These are phyloP conservation scores for Aureobasidium sp. DNA, from an alignment of 2,329 filamentous ascomycete genomes.

Conservation along the genomic window DNA sequence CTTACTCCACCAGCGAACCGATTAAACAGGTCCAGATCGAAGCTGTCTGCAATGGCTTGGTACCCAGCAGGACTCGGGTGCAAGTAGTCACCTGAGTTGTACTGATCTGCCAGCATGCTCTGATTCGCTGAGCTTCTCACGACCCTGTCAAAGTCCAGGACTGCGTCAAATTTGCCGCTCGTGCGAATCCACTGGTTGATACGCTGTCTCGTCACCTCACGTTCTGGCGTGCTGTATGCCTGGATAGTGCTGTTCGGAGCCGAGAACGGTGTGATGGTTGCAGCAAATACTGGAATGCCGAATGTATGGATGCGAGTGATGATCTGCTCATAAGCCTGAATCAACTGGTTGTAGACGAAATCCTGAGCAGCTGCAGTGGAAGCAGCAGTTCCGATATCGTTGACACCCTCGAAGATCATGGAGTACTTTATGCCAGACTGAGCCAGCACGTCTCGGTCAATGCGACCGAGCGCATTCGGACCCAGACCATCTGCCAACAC, in stretches of 20 bases:
- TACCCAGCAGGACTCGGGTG: constrained; percentile 70
- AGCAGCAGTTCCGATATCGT: constrained; percentile 67
- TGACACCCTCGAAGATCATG: constrained; percentile 74
- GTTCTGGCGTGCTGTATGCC: constrained; percentile 59
- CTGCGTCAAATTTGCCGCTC: constrained; percentile 63
- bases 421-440: constrained; percentile 65
- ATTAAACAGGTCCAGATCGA: constrained; percentile 63
- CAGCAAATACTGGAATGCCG: constrained; percentile 65
- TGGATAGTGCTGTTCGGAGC: constrained; percentile 47
- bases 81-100: constrained; percentile 70
- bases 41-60: constrained; percentile 63
- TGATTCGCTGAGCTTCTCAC: constrained; percentile 57
- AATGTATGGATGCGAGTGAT: constrained; percentile 58
- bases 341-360: constrained; percentile 56
- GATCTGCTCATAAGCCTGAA: constrained; percentile 67
- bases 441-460: constrained; percentile 70
- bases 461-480: constrained; percentile 64
- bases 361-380: constrained; percentile 51
- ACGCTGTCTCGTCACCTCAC: constrained; percentile 62
- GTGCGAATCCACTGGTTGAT: constrained; percentile 69
- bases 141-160: constrained; percentile 68
- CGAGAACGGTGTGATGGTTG: constrained; percentile 72
- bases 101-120: constrained; percentile 56
- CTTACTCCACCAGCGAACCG: constrained; percentile 29
- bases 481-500: constrained; percentile 69